Percentiles rank a stretch among this genome's conserved stretches.
These are phyloP conservation scores for Isatis lusitanica DNA, from an alignment of 441 rosid species.

Conservation along the genomic window DNA sequence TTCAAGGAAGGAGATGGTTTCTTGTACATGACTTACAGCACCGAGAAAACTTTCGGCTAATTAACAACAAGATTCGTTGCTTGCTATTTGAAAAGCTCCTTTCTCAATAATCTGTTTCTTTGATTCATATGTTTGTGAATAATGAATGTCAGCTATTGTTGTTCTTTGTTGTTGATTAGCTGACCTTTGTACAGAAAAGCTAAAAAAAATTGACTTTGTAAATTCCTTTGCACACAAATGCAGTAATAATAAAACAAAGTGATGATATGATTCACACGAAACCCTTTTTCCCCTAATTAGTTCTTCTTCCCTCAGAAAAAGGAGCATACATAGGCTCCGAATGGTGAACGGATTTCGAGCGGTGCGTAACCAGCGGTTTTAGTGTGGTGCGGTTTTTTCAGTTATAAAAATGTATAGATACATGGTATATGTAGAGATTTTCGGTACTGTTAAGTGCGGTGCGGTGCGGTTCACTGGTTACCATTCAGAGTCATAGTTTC, in stretches of 20 bases:
- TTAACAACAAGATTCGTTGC: neutral
- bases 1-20: slow-evolving; percentile 88
- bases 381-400: no score
- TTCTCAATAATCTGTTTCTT: slow-evolving; percentile 28
- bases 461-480: no score
- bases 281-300: neutral
- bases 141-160: slow-evolving; percentile 32
- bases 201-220: slow-evolving; percentile 29
- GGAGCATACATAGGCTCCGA: neutral
- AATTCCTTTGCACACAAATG: slow-evolving; percentile 1
- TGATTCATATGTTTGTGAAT: slow-evolving; percentile 33
- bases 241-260: slow-evolving; percentile 15
- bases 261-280: slow-evolving; percentile 36
- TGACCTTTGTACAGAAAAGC: slow-evolving; percentile 34
- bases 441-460: no score
- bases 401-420: no score
- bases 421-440: no score
- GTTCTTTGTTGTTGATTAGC: slow-evolving; percentile 24
- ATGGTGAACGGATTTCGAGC: no score
- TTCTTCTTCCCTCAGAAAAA: neutral
- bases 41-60: slow-evolving; percentile 86
- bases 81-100: neutral
- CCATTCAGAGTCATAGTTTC: no score
- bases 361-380: no score
- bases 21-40: slow-evolving; percentile 90